Conservation (phyloP, 345 rosid species). For the Anastatica hierochuntica region DNA sequence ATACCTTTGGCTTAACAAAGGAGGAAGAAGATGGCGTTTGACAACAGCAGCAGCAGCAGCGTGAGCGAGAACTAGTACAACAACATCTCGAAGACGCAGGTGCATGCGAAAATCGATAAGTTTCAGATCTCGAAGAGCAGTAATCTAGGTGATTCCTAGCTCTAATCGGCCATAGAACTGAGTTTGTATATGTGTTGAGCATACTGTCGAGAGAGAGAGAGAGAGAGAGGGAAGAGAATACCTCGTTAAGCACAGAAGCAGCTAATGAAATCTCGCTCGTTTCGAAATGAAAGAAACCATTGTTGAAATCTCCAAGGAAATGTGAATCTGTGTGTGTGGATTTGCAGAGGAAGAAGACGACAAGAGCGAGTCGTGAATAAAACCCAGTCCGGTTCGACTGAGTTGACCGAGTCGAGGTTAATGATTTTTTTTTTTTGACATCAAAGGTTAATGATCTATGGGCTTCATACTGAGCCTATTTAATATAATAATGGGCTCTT, state of each 20-base stretch:
- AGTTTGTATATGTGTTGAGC: conserved; percentile 43
- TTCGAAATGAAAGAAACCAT: neutral
- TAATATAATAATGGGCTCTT: no score
- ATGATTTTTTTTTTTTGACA: no score
- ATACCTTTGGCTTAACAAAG: conserved; percentile 28
- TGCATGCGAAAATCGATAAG: conserved; percentile 11
- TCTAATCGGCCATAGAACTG: conserved; percentile 36
- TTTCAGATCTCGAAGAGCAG: conserved; percentile 44
- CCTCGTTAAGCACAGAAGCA: no score
- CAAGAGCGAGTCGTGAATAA: conserved; percentile 1
- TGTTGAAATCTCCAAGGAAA: conserved; percentile 2
- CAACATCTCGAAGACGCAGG: conserved; percentile 19
- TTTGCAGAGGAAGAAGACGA: conserved; percentile 15
- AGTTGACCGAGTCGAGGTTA: no score
- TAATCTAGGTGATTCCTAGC: conserved; percentile 40
- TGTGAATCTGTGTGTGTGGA: neutral
- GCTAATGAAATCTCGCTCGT: neutral
- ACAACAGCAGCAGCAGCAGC: conserved; percentile 34
- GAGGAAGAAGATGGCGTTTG: conserved; percentile 13
- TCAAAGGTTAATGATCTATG: no score
- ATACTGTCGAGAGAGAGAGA: no score
- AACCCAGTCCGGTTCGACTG: no score
- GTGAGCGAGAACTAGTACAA: conserved; percentile 23
- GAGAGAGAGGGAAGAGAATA: no score
- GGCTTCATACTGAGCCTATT: neutral